Base-by-base conservation (phyloP, 345 rosid species). In the Eucalyptus marginata region DNA sequence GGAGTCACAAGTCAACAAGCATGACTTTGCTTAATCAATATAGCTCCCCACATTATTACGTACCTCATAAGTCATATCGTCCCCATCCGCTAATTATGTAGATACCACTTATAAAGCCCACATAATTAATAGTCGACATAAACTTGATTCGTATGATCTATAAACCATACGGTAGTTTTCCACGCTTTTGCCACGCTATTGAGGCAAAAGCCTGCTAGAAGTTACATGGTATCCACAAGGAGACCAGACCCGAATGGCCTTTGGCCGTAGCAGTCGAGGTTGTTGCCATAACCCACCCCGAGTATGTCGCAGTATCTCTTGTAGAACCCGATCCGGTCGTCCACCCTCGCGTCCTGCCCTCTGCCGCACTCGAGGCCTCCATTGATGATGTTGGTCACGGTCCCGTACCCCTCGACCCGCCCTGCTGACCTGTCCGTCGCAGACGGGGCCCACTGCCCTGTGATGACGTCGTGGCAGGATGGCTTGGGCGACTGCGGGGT, bases 361-460 rank as follows among this genome's bases (percentile, higher is more conserved):
- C 64, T 86, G 3, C 95, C 96, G 25, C 98, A 96, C 86, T 96
- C 98, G 56, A 93, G 88, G 4, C 94, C 96, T 13, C 98, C 96
- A 86, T 94, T 95, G 88, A 96, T 94, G 56, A 96, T 93, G 89
- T 96, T 96, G 36, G 97, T 95, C 46, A 92, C 71, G 87, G 90
- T 79, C 31, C 97, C 97, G 24, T 88, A 95, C 51, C 98, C 97
- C 2, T 91, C 83, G 5, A 91, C 87, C 88, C 96, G 89, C n/a
- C 94, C 93, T 1, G 94, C 94, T 4, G 94, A 88, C 31, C 13
- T 9, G 89, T 92, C 96, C 3, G 90, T 91, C 9, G 33, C 88
- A 1, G 95, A 92, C 0, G 93, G 95, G 84, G 80, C 51, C 95
- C 96, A 94, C 4, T 79, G 86, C 64, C 93, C 94, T 2, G 90